phyloP scores from a whole-genome alignment of 2,329 filamentous ascomycete genomes.

The Diaporthe sp. region DNA sequence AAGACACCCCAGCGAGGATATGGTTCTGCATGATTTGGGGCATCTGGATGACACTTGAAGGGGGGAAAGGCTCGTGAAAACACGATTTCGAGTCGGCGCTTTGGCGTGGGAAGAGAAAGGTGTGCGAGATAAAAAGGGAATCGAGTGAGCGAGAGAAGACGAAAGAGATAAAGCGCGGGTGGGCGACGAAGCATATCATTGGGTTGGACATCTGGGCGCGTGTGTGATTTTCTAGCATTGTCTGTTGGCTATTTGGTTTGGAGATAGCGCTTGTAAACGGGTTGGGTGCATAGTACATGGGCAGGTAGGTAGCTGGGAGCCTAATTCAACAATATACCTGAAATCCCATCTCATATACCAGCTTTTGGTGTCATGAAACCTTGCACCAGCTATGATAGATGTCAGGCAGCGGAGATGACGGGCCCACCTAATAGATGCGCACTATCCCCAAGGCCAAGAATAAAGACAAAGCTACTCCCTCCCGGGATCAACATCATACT shows the following conservation, averaged over 20 bases:
- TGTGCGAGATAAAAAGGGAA: slow-evolving; percentile 1
- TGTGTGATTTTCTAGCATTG: slow-evolving; percentile 7
- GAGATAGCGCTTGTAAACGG: slow-evolving; percentile 17
- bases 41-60: background rate
- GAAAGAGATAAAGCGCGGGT: background rate
- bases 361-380: no score
- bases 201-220: background rate
- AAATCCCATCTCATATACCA: background rate
- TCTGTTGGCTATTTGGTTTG: slow-evolving; percentile 10
- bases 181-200: slow-evolving; percentile 5
- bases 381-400: background rate
- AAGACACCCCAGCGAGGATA: background rate
- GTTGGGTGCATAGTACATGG: background rate
- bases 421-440: background rate
- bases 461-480: slow-evolving; percentile 3
- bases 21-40: background rate
- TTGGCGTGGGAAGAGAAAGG: background rate
- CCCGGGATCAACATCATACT: slow-evolving; percentile 71
- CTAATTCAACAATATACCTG: slow-evolving; percentile 18
- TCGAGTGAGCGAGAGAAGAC: background rate
- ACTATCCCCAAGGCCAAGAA: background rate
- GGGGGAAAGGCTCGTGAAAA: background rate
- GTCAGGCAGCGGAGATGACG: no score
- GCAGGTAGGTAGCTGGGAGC: background rate
- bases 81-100: slow-evolving; percentile 19